These are phyloP conservation scores for Mycena rebaudengoi DNA, from an alignment of 768 basidiomycete species.

Conservation along the genomic window DNA sequence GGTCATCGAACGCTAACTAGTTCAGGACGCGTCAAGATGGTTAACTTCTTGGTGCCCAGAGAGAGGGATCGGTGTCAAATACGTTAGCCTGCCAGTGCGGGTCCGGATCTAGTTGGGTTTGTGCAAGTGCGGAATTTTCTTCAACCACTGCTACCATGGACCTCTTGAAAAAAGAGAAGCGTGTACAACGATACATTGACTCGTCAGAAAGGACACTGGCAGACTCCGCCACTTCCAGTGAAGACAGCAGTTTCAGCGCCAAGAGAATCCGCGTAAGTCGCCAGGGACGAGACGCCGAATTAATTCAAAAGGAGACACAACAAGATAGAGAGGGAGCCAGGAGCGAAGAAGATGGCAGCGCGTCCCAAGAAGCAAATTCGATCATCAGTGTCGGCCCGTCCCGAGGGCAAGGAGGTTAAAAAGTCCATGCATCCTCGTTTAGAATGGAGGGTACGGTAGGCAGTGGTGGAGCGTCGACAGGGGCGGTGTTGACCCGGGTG, in stretches of 20 bases:
- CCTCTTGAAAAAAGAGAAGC: constrained; percentile 4
- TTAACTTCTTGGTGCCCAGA: constrained; percentile 2
- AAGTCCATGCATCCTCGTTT: constrained; percentile 15
- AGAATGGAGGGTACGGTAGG: constrained; percentile 13
- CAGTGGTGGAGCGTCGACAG: not conserved
- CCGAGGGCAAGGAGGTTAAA: no score
- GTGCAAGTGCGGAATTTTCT: constrained; percentile 1
- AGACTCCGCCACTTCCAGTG: not conserved
- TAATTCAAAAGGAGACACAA: constrained; percentile 5
- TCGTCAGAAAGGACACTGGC: constrained; percentile 5
- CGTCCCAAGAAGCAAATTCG: no score
- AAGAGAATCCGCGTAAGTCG: not conserved
- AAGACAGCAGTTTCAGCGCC: constrained; percentile 3
- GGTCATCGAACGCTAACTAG: constrained; percentile 2
- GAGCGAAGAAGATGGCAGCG: no score
- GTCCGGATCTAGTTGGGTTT: constrained; percentile 3
- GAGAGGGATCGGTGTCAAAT: constrained; percentile 7
- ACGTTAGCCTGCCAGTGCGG: not conserved
- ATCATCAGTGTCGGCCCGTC: no score
- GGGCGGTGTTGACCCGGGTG: constrained; percentile 17
- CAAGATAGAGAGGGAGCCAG: not conserved
- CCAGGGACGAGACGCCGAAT: constrained; percentile 4
- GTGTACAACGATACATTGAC: not conserved
- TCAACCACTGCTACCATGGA: not conserved
- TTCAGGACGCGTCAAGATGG: constrained; percentile 5